Evolutionary conservation across 1,284 basidiomycete genomes (phyloP).

Genomic region (Meira miltonrushii): DNA sequence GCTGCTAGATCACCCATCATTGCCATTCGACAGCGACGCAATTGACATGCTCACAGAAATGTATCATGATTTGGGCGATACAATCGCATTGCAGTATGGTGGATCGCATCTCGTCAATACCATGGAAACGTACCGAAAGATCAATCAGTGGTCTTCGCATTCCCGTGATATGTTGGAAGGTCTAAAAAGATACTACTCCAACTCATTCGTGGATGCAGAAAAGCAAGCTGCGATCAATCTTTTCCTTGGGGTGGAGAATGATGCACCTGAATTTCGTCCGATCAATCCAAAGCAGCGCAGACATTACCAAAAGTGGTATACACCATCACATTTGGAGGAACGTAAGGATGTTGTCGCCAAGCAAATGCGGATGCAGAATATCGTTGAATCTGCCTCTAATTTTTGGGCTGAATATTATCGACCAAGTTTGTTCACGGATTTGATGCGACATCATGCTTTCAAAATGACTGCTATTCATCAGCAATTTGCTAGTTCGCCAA

Average conservation of each 20-base stretch:
- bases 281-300: constrained; percentile 1
- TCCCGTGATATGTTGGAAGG: constrained; percentile 96
- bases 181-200: constrained; percentile 89
- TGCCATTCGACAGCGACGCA: constrained; percentile 89
- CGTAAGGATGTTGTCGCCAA: constrained; percentile 24
- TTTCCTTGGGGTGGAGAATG: constrained; percentile 71
- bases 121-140: constrained; percentile 90
- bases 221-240: constrained; percentile 97
- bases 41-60: constrained; percentile 97
- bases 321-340: constrained; percentile 27
- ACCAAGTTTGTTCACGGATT: constrained; percentile 47
- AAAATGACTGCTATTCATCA: constrained; percentile 52
- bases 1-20: constrained; percentile 64
- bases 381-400: constrained; percentile 34
- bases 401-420: constrained; percentile 52
- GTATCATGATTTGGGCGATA: constrained; percentile 69
- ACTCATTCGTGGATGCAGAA: constrained; percentile 80
- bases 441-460: constrained; percentile 49
- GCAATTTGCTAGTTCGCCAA: not conserved
- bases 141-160: constrained; percentile 92
- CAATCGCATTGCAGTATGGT: constrained; percentile 75
- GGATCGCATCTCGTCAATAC: constrained; percentile 86
- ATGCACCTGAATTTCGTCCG: constrained; percentile 16
- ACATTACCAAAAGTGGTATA: constrained; percentile 37
- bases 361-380: constrained; percentile 26